A percentile compares a stretch with the other conserved stretches of the same genome.
These are phyloP conservation scores for Cephaloascus fragrans DNA, from an alignment of 805 yeast genomes.

Conservation along the genomic window DNA sequence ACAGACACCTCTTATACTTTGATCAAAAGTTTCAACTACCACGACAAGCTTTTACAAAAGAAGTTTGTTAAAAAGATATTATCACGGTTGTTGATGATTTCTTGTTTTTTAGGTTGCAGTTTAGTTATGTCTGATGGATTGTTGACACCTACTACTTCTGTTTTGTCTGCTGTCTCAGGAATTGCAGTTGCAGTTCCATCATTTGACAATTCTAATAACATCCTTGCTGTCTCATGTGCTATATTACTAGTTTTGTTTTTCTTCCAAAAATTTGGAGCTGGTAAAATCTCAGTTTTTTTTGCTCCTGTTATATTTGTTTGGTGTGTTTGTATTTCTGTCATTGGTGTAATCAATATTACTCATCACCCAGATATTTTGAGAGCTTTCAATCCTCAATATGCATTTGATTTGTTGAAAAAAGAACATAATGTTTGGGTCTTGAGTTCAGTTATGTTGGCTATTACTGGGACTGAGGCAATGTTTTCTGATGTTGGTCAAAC, in stretches of 20 bases:
- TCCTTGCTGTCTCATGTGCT: slow-evolving; percentile 18
- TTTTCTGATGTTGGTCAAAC: slow-evolving; percentile 27
- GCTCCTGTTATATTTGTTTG: slow-evolving; percentile 24
- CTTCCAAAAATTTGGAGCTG: slow-evolving; percentile 22
- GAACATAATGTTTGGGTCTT: slow-evolving; percentile 21
- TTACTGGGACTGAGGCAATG: slow-evolving; percentile 29
- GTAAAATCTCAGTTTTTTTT: slow-evolving; percentile 17
- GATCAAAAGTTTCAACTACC: slow-evolving; percentile 1
- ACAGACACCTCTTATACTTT: slow-evolving; percentile 7
- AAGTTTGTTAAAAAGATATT: slow-evolving; percentile 8
- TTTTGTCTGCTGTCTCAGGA: slow-evolving; percentile 23
- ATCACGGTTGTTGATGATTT: slow-evolving; percentile 13
- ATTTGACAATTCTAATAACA: slow-evolving; percentile 11
- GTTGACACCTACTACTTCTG: slow-evolving; percentile 28
- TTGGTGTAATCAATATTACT: slow-evolving; percentile 20
- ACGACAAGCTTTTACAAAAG: not conserved
- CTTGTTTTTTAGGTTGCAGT: slow-evolving; percentile 24
- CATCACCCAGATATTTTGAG: slow-evolving; percentile 17
- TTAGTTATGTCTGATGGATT: slow-evolving; percentile 25
- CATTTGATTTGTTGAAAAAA: slow-evolving; percentile 14
- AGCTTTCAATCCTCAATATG: slow-evolving; percentile 24
- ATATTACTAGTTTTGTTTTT: slow-evolving; percentile 16
- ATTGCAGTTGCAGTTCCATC: slow-evolving; percentile 21
- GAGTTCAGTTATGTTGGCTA: slow-evolving; percentile 22
- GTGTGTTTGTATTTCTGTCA: slow-evolving; percentile 17